A percentile compares a stretch with the other conserved stretches of the same genome.
These are phyloP conservation scores for Chaetomium tenue DNA, from an alignment of 495 filamentous ascomycete species.

Conservation along the genomic window DNA sequence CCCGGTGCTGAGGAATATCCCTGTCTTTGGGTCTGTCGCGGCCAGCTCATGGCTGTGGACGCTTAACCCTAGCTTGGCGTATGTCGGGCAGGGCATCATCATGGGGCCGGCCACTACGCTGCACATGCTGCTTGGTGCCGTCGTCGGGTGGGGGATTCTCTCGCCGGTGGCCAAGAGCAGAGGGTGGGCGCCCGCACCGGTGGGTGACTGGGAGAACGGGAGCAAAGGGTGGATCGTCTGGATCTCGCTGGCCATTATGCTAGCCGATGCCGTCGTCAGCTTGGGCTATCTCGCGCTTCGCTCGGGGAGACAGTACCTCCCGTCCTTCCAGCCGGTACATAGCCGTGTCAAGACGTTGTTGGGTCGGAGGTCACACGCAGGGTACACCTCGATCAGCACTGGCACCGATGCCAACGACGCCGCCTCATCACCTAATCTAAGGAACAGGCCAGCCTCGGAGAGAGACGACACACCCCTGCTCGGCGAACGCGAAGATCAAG, in stretches of 20 bases:
- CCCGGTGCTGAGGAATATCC: conserved; percentile 77
- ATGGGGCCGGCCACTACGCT: conserved; percentile 92
- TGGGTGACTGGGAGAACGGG: conserved; percentile 82
- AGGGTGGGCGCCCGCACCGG: conserved; percentile 86
- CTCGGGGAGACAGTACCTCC: conserved; percentile 22
- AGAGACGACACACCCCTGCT: conserved; percentile 9
- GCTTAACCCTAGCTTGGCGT: conserved; percentile 90
- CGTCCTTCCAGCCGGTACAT: neutral
- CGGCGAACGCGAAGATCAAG: conserved; percentile 21
- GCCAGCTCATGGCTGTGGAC: conserved; percentile 90
- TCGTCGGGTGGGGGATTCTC: conserved; percentile 87
- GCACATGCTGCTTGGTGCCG: conserved; percentile 91
- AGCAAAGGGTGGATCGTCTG: conserved; percentile 99
- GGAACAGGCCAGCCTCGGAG: conserved; percentile 52
- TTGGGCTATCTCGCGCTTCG: conserved; percentile 74
- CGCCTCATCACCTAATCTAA: neutral
- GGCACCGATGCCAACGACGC: conserved; percentile 16
- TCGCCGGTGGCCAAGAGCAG: conserved; percentile 80
- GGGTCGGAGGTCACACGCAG: conserved; percentile 4
- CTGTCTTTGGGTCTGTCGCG: conserved; percentile 73
- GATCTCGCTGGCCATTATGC: conserved; percentile 93
- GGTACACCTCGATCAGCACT: conserved; percentile 14
- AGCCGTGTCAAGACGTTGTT: conserved; percentile 7
- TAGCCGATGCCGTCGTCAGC: conserved; percentile 86
- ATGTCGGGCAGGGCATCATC: conserved; percentile 81